Evolutionary conservation across 1,284 basidiomycete species (phyloP).

Genomic region (Apiotrichum veenhuisii): DNA sequence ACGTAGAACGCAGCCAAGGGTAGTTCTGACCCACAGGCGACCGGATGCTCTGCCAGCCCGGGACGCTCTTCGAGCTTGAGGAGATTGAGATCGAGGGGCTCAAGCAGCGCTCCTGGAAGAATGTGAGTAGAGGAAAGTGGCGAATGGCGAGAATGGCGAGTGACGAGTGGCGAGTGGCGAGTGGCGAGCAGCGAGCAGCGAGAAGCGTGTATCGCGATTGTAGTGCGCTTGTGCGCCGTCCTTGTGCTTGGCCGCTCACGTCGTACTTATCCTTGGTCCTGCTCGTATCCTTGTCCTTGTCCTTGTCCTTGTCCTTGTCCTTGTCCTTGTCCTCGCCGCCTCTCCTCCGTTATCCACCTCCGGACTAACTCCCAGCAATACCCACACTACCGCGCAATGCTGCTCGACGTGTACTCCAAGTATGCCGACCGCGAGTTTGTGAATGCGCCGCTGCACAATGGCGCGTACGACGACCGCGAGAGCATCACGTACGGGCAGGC

Average conservation of each 20-base stretch:
- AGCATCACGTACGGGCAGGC: slow-evolving; percentile 30
- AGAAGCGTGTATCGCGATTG: too few species aligned
- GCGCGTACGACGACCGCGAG: slow-evolving; percentile 14
- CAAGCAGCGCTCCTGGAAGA: slow-evolving; percentile 37
- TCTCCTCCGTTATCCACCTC: too few species aligned
- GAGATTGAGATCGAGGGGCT: slow-evolving; percentile 25
- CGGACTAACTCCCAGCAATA: slow-evolving; percentile 27
- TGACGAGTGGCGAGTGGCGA: too few species aligned
- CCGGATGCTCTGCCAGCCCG: slow-evolving; percentile 32
- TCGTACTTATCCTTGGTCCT: too few species aligned
- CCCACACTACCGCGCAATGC: slow-evolving; percentile 31
- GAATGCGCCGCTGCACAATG: slow-evolving; percentile 11
- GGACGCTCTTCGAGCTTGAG: slow-evolving; percentile 38
- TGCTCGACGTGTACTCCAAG: slow-evolving; percentile 20
- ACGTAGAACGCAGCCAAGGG: slow-evolving; percentile 1
- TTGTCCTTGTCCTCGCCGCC: too few species aligned
- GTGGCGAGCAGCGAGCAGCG: too few species aligned
- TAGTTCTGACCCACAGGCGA: slow-evolving; percentile 27
- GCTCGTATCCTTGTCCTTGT: too few species aligned
- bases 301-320: too few species aligned
- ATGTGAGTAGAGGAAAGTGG: slow-evolving; percentile 26
- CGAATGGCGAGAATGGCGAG: slow-evolving; percentile 24
- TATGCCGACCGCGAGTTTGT: slow-evolving; percentile 30
- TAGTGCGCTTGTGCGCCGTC: too few species aligned
- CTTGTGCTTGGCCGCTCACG: neutral